A percentile compares a stretch with the other conserved stretches of the same genome.
These are phyloP conservation scores for Penicillium paradoxum DNA, from an alignment of 495 filamentous ascomycete genomes.

Conservation along the genomic window DNA sequence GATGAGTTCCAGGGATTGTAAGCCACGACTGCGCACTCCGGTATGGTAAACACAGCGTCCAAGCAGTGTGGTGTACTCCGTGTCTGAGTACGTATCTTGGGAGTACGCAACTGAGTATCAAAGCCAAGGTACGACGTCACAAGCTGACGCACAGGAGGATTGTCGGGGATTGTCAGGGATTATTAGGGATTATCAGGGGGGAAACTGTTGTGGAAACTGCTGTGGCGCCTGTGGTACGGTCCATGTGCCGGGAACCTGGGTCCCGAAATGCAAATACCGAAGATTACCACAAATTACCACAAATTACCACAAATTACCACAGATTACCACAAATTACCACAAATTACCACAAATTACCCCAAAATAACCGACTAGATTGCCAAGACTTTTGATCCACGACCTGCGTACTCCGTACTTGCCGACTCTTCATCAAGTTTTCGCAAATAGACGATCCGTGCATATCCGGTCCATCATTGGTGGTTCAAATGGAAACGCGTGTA, in stretches of 20 bases:
- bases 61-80: too few relatives aligned
- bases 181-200: too few relatives aligned
- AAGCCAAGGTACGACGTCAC: constrained; percentile 22
- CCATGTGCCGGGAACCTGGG: neutral
- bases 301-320: neutral
- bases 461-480: constrained; percentile 16
- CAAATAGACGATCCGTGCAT: constrained; percentile 28
- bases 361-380: neutral
- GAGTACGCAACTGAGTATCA: too few relatives aligned
- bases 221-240: neutral
- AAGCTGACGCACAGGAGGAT: constrained; percentile 27
- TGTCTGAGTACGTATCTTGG: too few relatives aligned
- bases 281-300: neutral
- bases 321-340: neutral
- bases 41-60: neutral
- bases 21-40: neutral
- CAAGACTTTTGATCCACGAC: constrained; percentile 13
- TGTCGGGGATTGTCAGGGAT: constrained; percentile 25
- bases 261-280: too few relatives aligned
- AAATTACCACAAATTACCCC: neutral
- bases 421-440: too few relatives aligned
- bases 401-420: too few relatives aligned
- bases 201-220: constrained; percentile 3
- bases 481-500: constrained; percentile 21
- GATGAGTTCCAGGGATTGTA: neutral